Base-by-base conservation (phyloP, 1,284 basidiomycete genomes). In the Schizophyllum amplum region DNA sequence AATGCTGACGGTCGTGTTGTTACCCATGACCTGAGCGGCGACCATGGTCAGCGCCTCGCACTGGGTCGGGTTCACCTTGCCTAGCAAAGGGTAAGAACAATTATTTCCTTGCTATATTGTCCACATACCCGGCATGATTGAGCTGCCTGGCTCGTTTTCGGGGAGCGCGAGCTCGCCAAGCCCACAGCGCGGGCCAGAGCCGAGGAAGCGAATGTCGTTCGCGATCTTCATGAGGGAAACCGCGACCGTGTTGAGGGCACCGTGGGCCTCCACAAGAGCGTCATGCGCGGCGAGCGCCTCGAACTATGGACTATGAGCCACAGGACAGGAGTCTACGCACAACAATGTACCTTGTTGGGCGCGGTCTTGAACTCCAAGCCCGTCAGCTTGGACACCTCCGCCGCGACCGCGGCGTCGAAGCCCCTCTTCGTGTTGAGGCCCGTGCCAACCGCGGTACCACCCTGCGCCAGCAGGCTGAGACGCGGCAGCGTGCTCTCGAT, bases 1-100 rank as follows among this genome's bases (percentile, higher is more conserved):
- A 61, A 99, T 79, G 65, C 88, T 92, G 69, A 99, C 94, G 57
- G 89, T 77, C 46, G 93, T 95, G 73, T 99, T 92, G 77, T 99
- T 99, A 53, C 97, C 97, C 74, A 99, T 97, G 7, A 99, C 96
- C 73, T 99, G 97, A 0, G 96, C 94, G 52, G 94, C 93, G 49
- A 99, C 94, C 97, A 99, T 99, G 23, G 97, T 99, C 60, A 97
- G 74, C 11, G 97, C 97, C 77, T 99, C 97, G 67, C 97, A 99
- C 73, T 99, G 97, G 4, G 97, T 99, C 17, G 97, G 97, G 77
- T 99, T 99, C 59, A 99, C 97, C 76, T 99, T 99, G 62, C 97
- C 97, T 42, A 9, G 13, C 11, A 3, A 9, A 9, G 17, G 2
- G 7, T 42, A 2, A 42, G 33, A 3, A 4, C 13, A 13, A 2